These are phyloP conservation scores for Cichorium intybus DNA, from an alignment of 140 eudicot species.

Conservation along the genomic window DNA sequence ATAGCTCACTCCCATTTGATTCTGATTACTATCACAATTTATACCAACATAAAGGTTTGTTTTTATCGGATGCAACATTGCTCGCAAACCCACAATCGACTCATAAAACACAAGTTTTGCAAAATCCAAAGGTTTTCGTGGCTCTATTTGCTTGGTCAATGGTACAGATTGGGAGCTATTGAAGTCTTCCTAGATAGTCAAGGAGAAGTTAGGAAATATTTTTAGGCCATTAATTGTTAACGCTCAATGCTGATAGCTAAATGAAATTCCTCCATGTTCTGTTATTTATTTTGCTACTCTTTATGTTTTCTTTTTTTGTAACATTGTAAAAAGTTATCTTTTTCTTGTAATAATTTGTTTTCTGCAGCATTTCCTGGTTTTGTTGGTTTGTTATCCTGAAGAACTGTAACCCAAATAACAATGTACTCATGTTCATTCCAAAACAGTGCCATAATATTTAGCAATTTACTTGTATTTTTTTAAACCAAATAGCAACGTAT, in stretches of 20 bases:
- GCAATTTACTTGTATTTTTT: too few species aligned
- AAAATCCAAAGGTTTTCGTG: slow-evolving; percentile 27
- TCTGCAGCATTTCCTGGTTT: too few species aligned
- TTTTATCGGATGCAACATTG: slow-evolving; percentile 54
- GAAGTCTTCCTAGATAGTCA: slow-evolving; percentile 26
- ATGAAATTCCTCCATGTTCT: too few species aligned
- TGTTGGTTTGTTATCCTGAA: too few species aligned
- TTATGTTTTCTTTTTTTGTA: not conserved
- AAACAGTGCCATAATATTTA: too few species aligned
- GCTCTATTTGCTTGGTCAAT: slow-evolving; percentile 43
- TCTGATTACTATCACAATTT: slow-evolving; percentile 34
- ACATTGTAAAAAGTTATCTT: not conserved
- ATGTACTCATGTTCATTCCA: too few species aligned
- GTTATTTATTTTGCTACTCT: not conserved
- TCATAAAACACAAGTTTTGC: slow-evolving; percentile 16
- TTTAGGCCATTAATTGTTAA: slow-evolving; percentile 36
- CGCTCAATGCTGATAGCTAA: too few species aligned
- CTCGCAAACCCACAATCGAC: slow-evolving; percentile 39
- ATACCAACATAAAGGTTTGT: slow-evolving; percentile 42
- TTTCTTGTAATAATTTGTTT: not conserved
- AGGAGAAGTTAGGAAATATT: slow-evolving; percentile 53
- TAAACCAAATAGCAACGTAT: too few species aligned
- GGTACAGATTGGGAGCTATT: slow-evolving; percentile 42
- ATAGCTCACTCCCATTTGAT: slow-evolving; percentile 41
- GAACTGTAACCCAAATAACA: too few species aligned